Evolutionary conservation across 139 green algal genomes (phyloP).

Genomic region (Tetradesmus lagerheimii): DNA sequence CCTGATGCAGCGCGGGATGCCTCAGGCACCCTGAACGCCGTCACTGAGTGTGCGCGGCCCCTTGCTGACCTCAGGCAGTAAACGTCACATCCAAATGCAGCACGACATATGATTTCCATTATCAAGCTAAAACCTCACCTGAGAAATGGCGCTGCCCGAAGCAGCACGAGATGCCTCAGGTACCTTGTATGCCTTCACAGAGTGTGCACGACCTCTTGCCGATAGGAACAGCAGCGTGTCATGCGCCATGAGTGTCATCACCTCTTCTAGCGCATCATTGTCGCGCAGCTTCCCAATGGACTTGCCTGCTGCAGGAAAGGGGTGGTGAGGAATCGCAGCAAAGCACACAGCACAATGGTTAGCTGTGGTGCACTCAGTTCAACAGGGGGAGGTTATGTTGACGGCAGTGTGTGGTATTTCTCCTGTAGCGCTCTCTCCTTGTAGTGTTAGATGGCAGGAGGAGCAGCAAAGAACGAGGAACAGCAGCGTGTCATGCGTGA

Average conservation of each 20-base stretch:
- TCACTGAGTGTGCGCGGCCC: conserved; percentile 71
- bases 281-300: conserved; percentile 63
- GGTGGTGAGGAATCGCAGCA: too few relatives aligned
- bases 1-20: conserved; percentile 66
- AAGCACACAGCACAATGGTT: too few relatives aligned
- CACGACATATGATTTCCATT: too few relatives aligned
- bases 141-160: conserved; percentile 56
- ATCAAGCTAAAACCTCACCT: too few relatives aligned
- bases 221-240: conserved; percentile 90
- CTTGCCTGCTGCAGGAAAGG: conserved; percentile 14
- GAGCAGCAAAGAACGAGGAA: not conserved
- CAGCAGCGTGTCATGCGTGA: too few relatives aligned
- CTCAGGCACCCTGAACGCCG: conserved; percentile 81
- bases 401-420: too few relatives aligned
- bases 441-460: too few relatives aligned
- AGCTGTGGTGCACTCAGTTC: too few relatives aligned
- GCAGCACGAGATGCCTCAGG: conserved; percentile 75
- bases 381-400: too few relatives aligned
- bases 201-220: conserved; percentile 67
- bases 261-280: conserved; percentile 77
- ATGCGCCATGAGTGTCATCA: conserved; percentile 74
- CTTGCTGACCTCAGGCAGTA: too few relatives aligned
- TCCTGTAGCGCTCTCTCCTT: too few relatives aligned
- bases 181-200: conserved; percentile 78
- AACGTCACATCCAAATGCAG: too few relatives aligned